Evolutionary conservation across 2,329 filamentous ascomycete genomes (phyloP), one percentile per base, ranked within the genome.

Genomic region (Ophiostoma quercus): DNA sequence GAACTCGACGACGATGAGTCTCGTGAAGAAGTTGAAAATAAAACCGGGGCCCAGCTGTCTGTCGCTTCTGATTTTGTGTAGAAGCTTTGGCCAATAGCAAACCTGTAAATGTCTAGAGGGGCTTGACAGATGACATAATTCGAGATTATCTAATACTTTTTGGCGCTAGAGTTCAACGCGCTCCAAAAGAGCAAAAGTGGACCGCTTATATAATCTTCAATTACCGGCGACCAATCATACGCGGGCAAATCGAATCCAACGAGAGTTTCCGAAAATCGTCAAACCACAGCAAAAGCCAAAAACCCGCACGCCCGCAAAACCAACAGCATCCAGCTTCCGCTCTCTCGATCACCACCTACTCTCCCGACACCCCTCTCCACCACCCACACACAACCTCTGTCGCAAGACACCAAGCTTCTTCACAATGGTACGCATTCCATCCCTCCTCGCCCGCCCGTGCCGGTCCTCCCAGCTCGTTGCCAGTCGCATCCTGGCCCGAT

Each of bases 201-300:
- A 9, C 7, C 19, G 43, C 1, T 67, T 54, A 54, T 14, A 54
- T 67, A 67, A 67, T 67, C 16, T 16, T 9, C 7, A n/a, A 51
- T 4, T n/a, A 16, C n/a, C 34, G 4, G 1, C 7, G 51, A 39
- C 65, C 65, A 66, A 66, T 66, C 19, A 66, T 19, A 67, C 41
- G 29, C 41, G 16, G 5, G 66, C 43, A 67, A 67, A 32, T 68
- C 72, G 72, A 72, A 67, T 72, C 73, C 75, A 75, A 75, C 75
- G 74, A 75, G 69, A 72, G 29, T 70, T 74, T 37, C 73, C 73
- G 73, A 72, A 72, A 71, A 70, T 71, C 71, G 71, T 73, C 70
- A 71, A 73, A 67, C 70, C 71, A 72, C 72, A 43, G 41, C 66
- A 47, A 43, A 66, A 66, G 39, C 25, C 68, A 73, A 73, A 73